A percentile compares a stretch with the other conserved stretches of the same genome.
Conservation (phyloP, 1,139 yeast species). For the Geotrichum australiense region DNA sequence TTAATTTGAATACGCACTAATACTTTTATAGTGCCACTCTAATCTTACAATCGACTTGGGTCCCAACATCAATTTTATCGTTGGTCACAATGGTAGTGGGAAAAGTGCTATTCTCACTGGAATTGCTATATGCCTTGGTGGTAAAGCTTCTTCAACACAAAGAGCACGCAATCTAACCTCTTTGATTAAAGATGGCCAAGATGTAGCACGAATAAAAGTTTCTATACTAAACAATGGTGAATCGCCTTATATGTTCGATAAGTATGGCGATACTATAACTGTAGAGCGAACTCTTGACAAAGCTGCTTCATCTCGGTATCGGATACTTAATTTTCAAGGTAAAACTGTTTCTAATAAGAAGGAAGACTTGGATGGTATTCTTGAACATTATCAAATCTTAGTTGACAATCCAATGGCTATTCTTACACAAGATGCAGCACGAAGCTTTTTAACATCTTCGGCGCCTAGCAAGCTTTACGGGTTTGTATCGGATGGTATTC, state of each 20-base stretch:
- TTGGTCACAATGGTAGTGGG: slow-evolving; percentile 94
- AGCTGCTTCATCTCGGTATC: slow-evolving; percentile 47
- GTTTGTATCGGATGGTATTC: slow-evolving; percentile 19
- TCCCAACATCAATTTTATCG: slow-evolving; percentile 80
- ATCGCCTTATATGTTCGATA: slow-evolving; percentile 56
- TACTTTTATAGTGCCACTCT: slow-evolving; percentile 53
- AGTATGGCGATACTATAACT: slow-evolving; percentile 60
- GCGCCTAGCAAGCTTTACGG: slow-evolving; percentile 20
- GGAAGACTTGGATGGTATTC: slow-evolving; percentile 57
- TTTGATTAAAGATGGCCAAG: slow-evolving; percentile 71
- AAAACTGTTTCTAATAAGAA: slow-evolving; percentile 54
- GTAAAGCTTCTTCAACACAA: slow-evolving; percentile 83
- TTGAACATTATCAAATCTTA: slow-evolving; percentile 66
- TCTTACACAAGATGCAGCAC: slow-evolving; percentile 88
- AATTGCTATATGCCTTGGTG: slow-evolving; percentile 86
- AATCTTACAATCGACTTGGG: slow-evolving; percentile 71
- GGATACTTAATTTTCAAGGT: slow-evolving; percentile 47
- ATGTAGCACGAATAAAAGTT: slow-evolving; percentile 54
- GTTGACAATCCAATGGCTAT: slow-evolving; percentile 92
- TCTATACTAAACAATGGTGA: slow-evolving; percentile 52
- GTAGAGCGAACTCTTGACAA: slow-evolving; percentile 48
- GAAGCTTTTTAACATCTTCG: slow-evolving; percentile 74
- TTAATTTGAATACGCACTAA: not conserved
- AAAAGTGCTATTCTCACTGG: slow-evolving; percentile 92
- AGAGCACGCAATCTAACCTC: slow-evolving; percentile 68